These are phyloP conservation scores for Termitomyces sp. DNA, from an alignment of 768 basidiomycete species.

Conservation along the genomic window DNA sequence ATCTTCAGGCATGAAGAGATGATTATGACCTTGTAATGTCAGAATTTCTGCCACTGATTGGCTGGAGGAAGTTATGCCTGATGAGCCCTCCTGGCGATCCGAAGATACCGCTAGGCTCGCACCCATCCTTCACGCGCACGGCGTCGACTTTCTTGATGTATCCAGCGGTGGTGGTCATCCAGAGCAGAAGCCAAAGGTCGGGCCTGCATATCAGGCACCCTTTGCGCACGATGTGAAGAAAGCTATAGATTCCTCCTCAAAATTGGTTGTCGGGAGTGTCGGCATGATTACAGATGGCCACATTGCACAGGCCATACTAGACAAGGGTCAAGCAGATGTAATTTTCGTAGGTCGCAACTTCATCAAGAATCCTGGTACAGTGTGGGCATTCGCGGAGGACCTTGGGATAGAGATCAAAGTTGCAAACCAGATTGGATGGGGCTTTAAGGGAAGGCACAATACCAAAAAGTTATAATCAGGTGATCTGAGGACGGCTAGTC, in stretches of 20 bases:
- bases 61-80: constrained; percentile 51
- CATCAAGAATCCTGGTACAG: constrained; percentile 52
- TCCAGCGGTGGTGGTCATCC: constrained; percentile 57
- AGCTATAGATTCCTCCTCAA: constrained; percentile 31
- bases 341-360: constrained; percentile 50
- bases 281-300: constrained; percentile 52
- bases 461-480: not conserved
- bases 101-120: constrained; percentile 66
- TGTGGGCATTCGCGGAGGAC: constrained; percentile 51
- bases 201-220: constrained; percentile 47
- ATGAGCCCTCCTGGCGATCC: constrained; percentile 61
- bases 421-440: constrained; percentile 55
- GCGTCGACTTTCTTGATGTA: constrained; percentile 74
- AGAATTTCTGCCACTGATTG: constrained; percentile 74
- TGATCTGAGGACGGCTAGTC: not conserved
- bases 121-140: constrained; percentile 51
- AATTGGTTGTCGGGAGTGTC: constrained; percentile 38
- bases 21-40: not conserved
- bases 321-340: constrained; percentile 55
- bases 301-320: constrained; percentile 54
- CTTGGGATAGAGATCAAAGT: constrained; percentile 40
- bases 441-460: constrained; percentile 32
- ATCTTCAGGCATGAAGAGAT: no score
- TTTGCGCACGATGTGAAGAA: constrained; percentile 47
- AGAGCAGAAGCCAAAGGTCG: constrained; percentile 29